These are phyloP conservation scores for Hylodesmum podocarpum DNA, from an alignment of 306 rosid genomes.

Conservation along the genomic window DNA sequence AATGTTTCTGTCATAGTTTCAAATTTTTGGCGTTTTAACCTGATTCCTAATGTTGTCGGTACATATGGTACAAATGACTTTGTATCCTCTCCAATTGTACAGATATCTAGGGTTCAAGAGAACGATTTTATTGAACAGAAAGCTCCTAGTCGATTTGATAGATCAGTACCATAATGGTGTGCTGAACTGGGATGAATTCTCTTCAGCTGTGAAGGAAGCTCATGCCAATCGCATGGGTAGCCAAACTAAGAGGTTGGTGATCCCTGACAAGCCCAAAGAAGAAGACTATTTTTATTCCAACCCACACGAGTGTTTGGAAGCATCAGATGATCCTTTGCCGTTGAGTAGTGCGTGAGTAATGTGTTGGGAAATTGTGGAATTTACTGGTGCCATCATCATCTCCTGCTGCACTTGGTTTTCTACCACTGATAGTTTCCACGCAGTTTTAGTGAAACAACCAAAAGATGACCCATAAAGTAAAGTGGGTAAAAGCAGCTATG, in stretches of 20 bases:
- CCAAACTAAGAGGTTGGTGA: constrained; percentile 63
- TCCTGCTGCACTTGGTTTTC: constrained; percentile 49
- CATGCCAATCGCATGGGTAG: constrained; percentile 86
- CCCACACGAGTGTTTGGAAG: constrained; percentile 84
- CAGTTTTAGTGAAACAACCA: constrained; percentile 34
- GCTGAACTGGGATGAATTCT: constrained; percentile 78
- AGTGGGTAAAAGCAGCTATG: constrained; percentile 42
- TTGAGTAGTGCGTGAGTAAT: constrained; percentile 57
- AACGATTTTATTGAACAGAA: constrained; percentile 79
- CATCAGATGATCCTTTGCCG: constrained; percentile 46
- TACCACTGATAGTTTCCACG: constrained; percentile 41
- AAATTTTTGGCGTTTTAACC: background rate
- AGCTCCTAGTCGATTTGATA: constrained; percentile 78
- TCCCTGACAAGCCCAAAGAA: constrained; percentile 87
- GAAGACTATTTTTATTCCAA: constrained; percentile 95
- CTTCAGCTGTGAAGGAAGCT: constrained; percentile 73
- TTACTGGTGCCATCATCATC: constrained; percentile 38
- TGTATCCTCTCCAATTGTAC: constrained; percentile 29
- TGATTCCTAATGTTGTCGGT: background rate
- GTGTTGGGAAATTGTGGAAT: constrained; percentile 34
- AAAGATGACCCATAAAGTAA: constrained; percentile 37
- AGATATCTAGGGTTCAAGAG: constrained; percentile 90
- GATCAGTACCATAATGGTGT: constrained; percentile 62
- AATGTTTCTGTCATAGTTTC: background rate
- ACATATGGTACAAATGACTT: constrained; percentile 19